Conservation (phyloP, 352 stramenopile species). For the Phytopythium boreale region DNA sequence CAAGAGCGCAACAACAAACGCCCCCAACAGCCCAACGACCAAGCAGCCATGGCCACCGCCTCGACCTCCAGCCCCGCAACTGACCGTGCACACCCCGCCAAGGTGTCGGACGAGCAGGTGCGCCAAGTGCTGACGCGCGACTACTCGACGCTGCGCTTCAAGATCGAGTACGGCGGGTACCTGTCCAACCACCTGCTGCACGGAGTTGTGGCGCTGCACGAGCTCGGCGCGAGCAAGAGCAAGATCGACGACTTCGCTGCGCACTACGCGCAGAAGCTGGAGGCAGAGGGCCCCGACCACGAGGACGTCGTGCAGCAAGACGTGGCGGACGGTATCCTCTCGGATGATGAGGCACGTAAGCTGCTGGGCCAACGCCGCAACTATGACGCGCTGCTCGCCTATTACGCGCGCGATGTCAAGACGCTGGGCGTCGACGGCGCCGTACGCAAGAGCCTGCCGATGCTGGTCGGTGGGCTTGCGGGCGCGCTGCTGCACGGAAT, state of each 20-base stretch:
- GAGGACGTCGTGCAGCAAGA: constrained; percentile 17
- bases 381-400: constrained; percentile 23
- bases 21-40: background rate
- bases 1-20: background rate
- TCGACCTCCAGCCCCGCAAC: background rate
- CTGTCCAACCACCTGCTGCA: constrained; percentile 41
- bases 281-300: constrained; percentile 21
- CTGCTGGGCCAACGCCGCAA: constrained; percentile 26
- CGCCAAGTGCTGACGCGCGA: constrained; percentile 20
- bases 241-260: constrained; percentile 27
- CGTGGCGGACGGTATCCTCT: constrained; percentile 5
- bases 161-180: constrained; percentile 37
- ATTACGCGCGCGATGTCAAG: constrained; percentile 29
- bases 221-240: constrained; percentile 26
- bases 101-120: constrained; percentile 22
- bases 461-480: constrained; percentile 24
- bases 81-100: constrained; percentile 8
- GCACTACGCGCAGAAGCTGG: constrained; percentile 30
- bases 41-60: background rate
- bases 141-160: constrained; percentile 31
- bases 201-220: constrained; percentile 32
- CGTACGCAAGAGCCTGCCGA: constrained; percentile 27
- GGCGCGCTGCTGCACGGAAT: constrained; percentile 38
- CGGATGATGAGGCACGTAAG: constrained; percentile 15
- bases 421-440: constrained; percentile 22